phyloP scores from a whole-genome alignment of 2,329 filamentous ascomycete species.

The Hypoxylon sp. region DNA sequence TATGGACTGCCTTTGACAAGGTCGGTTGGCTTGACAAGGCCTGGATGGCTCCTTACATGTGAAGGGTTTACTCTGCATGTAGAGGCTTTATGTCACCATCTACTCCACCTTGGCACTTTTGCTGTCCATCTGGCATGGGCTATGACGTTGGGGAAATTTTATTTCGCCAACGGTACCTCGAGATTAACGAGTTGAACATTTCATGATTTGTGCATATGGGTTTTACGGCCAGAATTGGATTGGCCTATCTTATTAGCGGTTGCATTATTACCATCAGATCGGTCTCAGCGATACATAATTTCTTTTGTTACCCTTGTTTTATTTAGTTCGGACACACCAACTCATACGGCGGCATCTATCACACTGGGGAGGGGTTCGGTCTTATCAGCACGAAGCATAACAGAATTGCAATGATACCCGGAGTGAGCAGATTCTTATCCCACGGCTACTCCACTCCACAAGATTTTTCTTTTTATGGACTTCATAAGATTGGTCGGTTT shows the following conservation, averaged over 20 bases:
- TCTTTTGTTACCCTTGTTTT: conserved; percentile 30
- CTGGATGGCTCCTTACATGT: conserved; percentile 57
- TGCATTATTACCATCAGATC: conserved; percentile 32
- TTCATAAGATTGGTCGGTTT: conserved; percentile 32
- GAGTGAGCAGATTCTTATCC: conserved; percentile 48
- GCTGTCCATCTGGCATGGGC: conserved; percentile 45
- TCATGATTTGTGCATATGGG: conserved; percentile 29
- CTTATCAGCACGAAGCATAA: conserved; percentile 50
- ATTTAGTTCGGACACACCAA: conserved; percentile 21
- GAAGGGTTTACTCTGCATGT: conserved; percentile 23
- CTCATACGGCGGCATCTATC: conserved; percentile 36
- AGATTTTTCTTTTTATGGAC: conserved; percentile 40
- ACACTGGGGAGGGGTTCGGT: conserved; percentile 34
- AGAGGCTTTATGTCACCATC: too few species aligned
- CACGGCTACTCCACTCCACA: conserved; percentile 51
- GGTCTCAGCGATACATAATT: conserved; percentile 35
- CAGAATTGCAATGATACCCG: conserved; percentile 53
- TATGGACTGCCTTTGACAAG: conserved; percentile 90
- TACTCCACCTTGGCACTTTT: too few species aligned
- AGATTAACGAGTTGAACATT: conserved; percentile 3
- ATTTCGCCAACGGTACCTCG: conserved; percentile 1
- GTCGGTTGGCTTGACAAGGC: conserved; percentile 81
- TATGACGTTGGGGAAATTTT: not conserved
- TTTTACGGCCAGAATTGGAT: conserved; percentile 17
- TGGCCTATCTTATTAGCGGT: conserved; percentile 14